A percentile compares a stretch with the other conserved stretches of the same genome.
Conservation (phyloP, 2,329 filamentous ascomycete genomes). For the Xylariales sp. region DNA sequence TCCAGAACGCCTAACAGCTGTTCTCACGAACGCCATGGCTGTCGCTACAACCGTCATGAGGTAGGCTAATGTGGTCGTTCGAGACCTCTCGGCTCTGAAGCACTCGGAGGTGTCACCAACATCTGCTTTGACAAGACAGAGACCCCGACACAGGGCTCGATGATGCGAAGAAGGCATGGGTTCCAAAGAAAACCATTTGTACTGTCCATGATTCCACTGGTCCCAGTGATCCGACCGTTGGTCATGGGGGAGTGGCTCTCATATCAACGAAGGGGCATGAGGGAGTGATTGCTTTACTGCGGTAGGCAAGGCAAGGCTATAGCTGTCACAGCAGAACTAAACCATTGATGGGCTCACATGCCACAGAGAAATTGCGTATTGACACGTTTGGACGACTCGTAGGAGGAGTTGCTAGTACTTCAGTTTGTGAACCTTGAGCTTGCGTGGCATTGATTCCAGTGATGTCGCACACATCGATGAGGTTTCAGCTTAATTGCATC, state of each 20-base stretch:
- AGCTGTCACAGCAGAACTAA: constrained; percentile 58
- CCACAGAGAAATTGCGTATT: too few species aligned
- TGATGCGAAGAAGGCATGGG: constrained; percentile 67
- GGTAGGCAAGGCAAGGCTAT: constrained; percentile 64
- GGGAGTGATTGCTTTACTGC: constrained; percentile 48
- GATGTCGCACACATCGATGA: too few species aligned
- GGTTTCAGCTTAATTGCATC: too few species aligned
- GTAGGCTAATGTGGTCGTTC: constrained; percentile 59
- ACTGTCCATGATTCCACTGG: constrained; percentile 58
- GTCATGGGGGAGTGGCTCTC: constrained; percentile 47
- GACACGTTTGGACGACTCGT: too few species aligned
- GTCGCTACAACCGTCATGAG: constrained; percentile 61
- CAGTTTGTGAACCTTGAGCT: too few species aligned
- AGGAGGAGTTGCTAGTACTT: too few species aligned
- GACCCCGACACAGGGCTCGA: constrained; percentile 63
- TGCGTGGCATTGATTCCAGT: too few species aligned
- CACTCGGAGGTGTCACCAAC: constrained; percentile 65
- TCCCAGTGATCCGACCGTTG: constrained; percentile 57
- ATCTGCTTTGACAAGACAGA: constrained; percentile 73
- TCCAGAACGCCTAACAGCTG: constrained; percentile 61
- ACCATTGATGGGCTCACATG: too few species aligned
- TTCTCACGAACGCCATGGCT: constrained; percentile 67
- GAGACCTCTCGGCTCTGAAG: constrained; percentile 62
- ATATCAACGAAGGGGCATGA: too few species aligned
- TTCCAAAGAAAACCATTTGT: constrained; percentile 53